phyloP scores from a whole-genome alignment of 2,329 filamentous ascomycete species.

The Hawksworthiomyces lignivorus region DNA sequence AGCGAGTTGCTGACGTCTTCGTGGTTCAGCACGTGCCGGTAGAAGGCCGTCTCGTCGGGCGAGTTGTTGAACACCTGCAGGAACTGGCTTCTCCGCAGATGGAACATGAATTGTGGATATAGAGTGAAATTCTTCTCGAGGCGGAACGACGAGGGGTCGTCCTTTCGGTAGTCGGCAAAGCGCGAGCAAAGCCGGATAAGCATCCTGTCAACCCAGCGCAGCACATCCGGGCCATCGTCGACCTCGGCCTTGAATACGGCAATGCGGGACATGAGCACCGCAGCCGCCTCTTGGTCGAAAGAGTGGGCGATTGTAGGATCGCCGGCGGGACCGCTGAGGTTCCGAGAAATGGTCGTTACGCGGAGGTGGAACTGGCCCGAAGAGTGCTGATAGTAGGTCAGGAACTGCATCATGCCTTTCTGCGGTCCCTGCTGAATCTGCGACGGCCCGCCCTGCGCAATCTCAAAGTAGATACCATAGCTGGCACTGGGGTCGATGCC shows the following conservation, averaged over 20 bases:
- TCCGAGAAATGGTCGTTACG: conserved; percentile 87
- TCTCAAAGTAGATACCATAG: conserved; percentile 96
- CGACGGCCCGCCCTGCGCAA: conserved; percentile 83
- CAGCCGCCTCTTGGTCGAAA: conserved; percentile 96
- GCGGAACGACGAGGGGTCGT: conserved; percentile 93
- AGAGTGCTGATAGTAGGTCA: conserved; percentile 97
- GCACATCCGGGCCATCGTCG: conserved; percentile 94
- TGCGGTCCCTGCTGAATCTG: conserved; percentile 74
- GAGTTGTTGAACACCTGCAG: conserved; percentile 99
- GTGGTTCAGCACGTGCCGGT: conserved; percentile 92
- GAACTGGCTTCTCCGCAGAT: conserved; percentile 93
- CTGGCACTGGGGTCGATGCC: conserved; percentile 90
- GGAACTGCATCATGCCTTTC: conserved; percentile 94
- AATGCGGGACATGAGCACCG: conserved; percentile 97
- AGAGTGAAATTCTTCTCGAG: conserved; percentile 98
- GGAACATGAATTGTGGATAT: conserved; percentile 99
- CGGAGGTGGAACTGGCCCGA: conserved; percentile 93
- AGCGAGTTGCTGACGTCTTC: conserved; percentile 95
- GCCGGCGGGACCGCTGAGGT: conserved; percentile 85
- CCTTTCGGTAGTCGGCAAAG: conserved; percentile 96
- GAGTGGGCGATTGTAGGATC: conserved; percentile 94
- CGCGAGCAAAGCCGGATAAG: conserved; percentile 91
- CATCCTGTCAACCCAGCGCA: conserved; percentile 98
- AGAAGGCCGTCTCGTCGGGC: conserved; percentile 98
- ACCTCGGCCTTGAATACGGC: conserved; percentile 98